These are phyloP conservation scores for Mimosa bimucronata DNA, from an alignment of 306 rosid genomes.

Conservation along the genomic window DNA sequence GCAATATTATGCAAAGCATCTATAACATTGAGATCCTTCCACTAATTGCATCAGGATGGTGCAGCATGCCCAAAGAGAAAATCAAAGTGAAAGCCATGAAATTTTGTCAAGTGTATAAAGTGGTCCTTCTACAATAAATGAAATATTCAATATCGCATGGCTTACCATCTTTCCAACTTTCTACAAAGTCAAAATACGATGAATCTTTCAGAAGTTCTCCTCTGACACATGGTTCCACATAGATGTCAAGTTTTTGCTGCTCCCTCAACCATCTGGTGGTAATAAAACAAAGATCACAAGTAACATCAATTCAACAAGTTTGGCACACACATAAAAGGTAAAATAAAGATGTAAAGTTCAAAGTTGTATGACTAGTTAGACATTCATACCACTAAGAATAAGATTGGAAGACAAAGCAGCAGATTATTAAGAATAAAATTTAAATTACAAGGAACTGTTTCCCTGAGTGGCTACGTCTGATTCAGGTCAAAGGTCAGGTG, in stretches of 20 bases:
- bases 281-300: constrained; percentile 20
- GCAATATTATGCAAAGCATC: not conserved
- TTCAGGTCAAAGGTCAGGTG: not conserved
- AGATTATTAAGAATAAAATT: not conserved
- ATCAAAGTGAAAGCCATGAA: constrained; percentile 23
- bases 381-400: constrained; percentile 23
- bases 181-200: constrained; percentile 72
- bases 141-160: constrained; percentile 24
- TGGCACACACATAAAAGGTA: constrained; percentile 13
- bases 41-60: constrained; percentile 24
- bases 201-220: constrained; percentile 76
- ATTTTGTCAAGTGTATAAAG: constrained; percentile 7
- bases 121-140: constrained; percentile 22
- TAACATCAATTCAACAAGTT: constrained; percentile 22
- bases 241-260: constrained; percentile 66
- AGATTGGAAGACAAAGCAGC: constrained; percentile 13
- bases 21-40: not conserved
- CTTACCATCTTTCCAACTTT: constrained; percentile 92
- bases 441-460: not conserved
- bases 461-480: not conserved
- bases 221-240: constrained; percentile 87
- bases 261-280: constrained; percentile 85
- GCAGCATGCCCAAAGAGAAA: constrained; percentile 18
- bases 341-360: constrained; percentile 6
- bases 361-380: constrained; percentile 16